Percentiles rank a stretch among this genome's conserved stretches.
Evolutionary conservation across 352 stramenopile genomes (phyloP).

Genomic region (Detonula confervacea): DNA sequence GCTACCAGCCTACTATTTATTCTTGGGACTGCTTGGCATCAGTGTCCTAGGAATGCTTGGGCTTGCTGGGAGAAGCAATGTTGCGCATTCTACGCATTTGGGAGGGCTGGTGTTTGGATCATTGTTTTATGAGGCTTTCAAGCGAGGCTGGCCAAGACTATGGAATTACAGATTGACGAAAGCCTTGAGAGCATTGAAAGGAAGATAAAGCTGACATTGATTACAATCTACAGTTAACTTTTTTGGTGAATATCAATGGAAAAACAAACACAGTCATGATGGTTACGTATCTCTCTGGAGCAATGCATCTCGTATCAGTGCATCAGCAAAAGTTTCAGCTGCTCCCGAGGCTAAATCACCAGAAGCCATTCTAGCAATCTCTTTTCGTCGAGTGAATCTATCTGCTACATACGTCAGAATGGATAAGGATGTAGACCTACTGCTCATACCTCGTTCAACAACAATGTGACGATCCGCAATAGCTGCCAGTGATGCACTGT

Average conservation of each 20-base stretch:
- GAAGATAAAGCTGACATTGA: constrained; percentile 6
- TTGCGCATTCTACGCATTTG: constrained; percentile 75
- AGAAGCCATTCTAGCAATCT: constrained; percentile 84
- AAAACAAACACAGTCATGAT: constrained; percentile 1
- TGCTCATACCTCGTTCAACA: constrained; percentile 61
- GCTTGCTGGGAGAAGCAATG: constrained; percentile 21
- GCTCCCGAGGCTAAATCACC: constrained; percentile 79
- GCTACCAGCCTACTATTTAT: constrained; percentile 59
- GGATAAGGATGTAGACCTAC: constrained; percentile 6
- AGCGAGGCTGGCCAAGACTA: constrained; percentile 36
- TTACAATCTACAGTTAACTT: too few relatives aligned
- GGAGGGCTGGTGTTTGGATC: constrained; percentile 70
- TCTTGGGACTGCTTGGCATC: constrained; percentile 48
- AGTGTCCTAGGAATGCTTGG: constrained; percentile 56
- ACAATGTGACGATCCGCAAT: constrained; percentile 84
- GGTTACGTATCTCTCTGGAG: constrained; percentile 32
- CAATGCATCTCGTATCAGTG: constrained; percentile 72
- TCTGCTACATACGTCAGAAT: constrained; percentile 60
- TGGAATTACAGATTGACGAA: constrained; percentile 38
- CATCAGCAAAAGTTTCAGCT: constrained; percentile 77
- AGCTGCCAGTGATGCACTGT: constrained; percentile 82
- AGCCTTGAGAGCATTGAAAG: constrained; percentile 10
- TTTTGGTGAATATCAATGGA: too few relatives aligned
- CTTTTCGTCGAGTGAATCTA: constrained; percentile 68
- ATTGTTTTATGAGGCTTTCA: constrained; percentile 50